These are phyloP conservation scores for Cladosporium sp. DNA, from an alignment of 2,329 filamentous ascomycete genomes.

Conservation along the genomic window DNA sequence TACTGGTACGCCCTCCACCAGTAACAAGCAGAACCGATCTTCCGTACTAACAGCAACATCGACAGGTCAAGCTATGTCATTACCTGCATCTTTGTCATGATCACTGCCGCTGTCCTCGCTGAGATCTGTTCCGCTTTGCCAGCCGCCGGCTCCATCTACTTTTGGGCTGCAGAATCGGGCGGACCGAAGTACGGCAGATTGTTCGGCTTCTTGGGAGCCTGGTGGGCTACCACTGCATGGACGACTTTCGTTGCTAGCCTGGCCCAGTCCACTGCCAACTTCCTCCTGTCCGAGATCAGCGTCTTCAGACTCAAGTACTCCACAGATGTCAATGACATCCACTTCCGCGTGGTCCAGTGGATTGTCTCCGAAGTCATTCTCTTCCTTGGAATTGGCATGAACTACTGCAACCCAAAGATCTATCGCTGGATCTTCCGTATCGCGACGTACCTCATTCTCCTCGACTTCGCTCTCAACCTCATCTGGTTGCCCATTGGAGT, in stretches of 20 bases:
- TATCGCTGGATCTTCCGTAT: constrained; percentile 50
- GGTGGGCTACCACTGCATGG: constrained; percentile 62
- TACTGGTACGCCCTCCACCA: constrained; percentile 47
- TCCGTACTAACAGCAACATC: constrained; percentile 7
- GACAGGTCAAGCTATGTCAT: constrained; percentile 56
- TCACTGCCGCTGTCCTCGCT: constrained; percentile 57
- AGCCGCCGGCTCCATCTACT: constrained; percentile 56
- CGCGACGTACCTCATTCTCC: constrained; percentile 48
- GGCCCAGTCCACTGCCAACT: constrained; percentile 36
- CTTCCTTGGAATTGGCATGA: constrained; percentile 39
- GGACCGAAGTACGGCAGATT: constrained; percentile 53
- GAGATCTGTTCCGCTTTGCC: constrained; percentile 59
- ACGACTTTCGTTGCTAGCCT: constrained; percentile 44
- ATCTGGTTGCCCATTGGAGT: constrained; percentile 59
- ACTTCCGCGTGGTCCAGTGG: constrained; percentile 60
- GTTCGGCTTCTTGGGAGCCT: constrained; percentile 59
- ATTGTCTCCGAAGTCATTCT: constrained; percentile 47
- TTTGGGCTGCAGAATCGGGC: constrained; percentile 59
- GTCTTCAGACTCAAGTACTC: constrained; percentile 56
- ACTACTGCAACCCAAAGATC: constrained; percentile 36
- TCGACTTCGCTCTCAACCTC: constrained; percentile 57
- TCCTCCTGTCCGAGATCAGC: constrained; percentile 47
- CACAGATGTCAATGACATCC: constrained; percentile 49
- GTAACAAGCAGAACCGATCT: neutral
- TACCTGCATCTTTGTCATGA: constrained; percentile 58